Percentiles rank a stretch among this genome's conserved stretches.
Conservation (phyloP, 345 rosid genomes). For the Citrus cavaleriei region DNA sequence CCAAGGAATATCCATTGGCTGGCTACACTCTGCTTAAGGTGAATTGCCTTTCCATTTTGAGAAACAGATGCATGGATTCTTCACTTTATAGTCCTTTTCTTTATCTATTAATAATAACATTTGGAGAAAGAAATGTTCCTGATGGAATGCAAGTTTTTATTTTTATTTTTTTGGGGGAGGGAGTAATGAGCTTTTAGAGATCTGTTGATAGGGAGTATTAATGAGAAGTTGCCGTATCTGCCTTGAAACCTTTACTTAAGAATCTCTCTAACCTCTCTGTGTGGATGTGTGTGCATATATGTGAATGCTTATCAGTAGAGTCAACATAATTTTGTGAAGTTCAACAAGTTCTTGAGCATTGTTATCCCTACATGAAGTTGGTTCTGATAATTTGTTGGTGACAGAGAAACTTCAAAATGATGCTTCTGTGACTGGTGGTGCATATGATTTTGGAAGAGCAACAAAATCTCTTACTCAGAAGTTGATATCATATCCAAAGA, state of each 20-base stretch:
- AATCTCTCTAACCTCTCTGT: not conserved
- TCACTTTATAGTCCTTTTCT: not conserved
- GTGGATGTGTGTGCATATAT: not conserved
- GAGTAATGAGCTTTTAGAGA: not conserved
- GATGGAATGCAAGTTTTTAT: too few relatives aligned
- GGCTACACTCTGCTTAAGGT: not conserved
- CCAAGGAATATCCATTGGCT: not conserved
- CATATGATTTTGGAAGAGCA: conserved; percentile 54
- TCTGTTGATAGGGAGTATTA: not conserved
- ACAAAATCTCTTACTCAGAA: conserved; percentile 41
- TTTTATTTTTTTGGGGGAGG: too few relatives aligned
- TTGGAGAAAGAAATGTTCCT: not conserved
- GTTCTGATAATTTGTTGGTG: not conserved
- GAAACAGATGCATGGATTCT: not conserved
- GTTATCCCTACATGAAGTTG: conserved; percentile 1
- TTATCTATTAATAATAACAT: not conserved
- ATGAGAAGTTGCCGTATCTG: not conserved
- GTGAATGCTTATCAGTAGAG: not conserved
- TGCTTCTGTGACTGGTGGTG: conserved; percentile 44
- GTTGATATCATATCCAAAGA: conserved; percentile 36
- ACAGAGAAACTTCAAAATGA: conserved; percentile 33
- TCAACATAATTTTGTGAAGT: not conserved
- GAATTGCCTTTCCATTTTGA: not conserved
- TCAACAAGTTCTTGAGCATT: not conserved
- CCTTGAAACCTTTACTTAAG: not conserved